A percentile compares a stretch with the other conserved stretches of the same genome.
Conservation (phyloP, 495 filamentous ascomycete genomes). For the Aspergillus haitiensis region DNA sequence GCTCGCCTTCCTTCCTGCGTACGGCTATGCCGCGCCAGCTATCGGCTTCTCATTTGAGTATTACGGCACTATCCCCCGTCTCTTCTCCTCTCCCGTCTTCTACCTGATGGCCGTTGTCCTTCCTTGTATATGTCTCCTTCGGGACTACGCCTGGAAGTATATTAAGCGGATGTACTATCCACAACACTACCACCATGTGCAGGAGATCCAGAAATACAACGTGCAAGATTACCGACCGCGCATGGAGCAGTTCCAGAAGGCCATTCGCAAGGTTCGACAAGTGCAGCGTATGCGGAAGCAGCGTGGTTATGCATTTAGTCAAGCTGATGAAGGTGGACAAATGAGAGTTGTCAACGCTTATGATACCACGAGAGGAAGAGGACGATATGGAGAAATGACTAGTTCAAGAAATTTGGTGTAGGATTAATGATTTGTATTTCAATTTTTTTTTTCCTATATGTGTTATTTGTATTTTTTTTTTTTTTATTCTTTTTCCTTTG, state of each 20-base stretch:
- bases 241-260: conserved; percentile 99
- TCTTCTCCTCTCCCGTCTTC: conserved; percentile 81
- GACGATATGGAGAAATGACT: conserved; percentile 94
- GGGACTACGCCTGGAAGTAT: conserved; percentile 85
- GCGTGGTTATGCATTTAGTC: conserved; percentile 96
- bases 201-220: conserved; percentile 99
- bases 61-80: conserved; percentile 73
- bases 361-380: conserved; percentile 89
- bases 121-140: conserved; percentile 77
- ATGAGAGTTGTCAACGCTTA: conserved; percentile 94
- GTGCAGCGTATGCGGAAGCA: conserved; percentile 99
- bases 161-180: conserved; percentile 95
- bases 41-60: conserved; percentile 83
- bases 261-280: conserved; percentile 96
- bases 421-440: conserved; percentile 28
- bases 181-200: conserved; percentile 95
- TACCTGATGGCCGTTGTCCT: conserved; percentile 84
- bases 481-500: conserved; percentile 22
- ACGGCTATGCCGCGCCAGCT: conserved; percentile 86
- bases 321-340: conserved; percentile 81
- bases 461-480: conserved; percentile 20
- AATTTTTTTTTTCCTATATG: conserved; percentile 23
- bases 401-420: conserved; percentile 56
- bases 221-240: conserved; percentile 97
- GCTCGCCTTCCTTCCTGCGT: conserved; percentile 86